phyloP scores from a whole-genome alignment of 2,329 filamentous ascomycete genomes.

The Neofusicoccum kwambonambiense region DNA sequence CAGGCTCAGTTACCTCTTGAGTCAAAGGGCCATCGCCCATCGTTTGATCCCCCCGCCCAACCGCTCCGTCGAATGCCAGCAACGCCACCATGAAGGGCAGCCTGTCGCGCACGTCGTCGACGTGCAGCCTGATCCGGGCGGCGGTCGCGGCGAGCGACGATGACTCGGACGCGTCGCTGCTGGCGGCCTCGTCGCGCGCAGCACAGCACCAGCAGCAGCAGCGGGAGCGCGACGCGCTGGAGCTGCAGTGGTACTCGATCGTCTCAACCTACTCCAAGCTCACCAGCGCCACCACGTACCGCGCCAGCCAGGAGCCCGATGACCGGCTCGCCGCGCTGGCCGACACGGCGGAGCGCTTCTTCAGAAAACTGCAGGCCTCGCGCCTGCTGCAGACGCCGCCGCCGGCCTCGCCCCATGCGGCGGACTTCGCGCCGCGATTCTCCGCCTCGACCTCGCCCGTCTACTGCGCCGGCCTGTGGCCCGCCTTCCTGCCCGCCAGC shows the following conservation, averaged over 20 bases:
- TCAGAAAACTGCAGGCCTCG: background rate
- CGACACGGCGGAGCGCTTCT: background rate
- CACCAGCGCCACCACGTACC: background rate
- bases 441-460: background rate
- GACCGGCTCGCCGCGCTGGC: conserved; percentile 2
- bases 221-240: background rate
- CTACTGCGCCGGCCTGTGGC: conserved; percentile 10
- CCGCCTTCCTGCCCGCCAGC: background rate
- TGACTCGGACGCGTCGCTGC: background rate
- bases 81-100: background rate
- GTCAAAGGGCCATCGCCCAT: background rate
- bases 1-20: conserved; percentile 6
- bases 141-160: background rate
- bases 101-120: conserved; percentile 2
- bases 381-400: background rate
- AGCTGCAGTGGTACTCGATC: background rate
- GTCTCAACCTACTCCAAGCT: conserved; percentile 11
- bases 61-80: background rate
- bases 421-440: no score
- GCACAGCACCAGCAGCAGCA: background rate
- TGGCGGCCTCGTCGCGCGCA: background rate
- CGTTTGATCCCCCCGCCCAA: background rate
- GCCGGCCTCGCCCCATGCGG: no score
- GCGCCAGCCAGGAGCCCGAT: no score
- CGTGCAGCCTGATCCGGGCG: background rate